phyloP scores from a whole-genome alignment of 2,329 filamentous ascomycete species.

The Kalaharituber pfeilii region DNA sequence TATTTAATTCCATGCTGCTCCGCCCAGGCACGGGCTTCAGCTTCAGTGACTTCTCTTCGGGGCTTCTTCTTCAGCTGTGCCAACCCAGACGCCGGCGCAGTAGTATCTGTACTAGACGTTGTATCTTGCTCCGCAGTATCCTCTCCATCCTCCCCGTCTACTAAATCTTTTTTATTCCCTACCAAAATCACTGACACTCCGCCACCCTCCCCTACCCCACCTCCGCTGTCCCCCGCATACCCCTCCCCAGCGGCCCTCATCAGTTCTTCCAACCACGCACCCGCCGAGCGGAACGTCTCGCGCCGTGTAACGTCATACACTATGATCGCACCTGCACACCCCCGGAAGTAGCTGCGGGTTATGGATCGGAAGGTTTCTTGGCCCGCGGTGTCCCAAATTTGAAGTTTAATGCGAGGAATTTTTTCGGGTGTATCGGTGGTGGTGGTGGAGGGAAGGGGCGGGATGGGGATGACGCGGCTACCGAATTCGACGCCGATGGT shows the following conservation, averaged over 20 bases:
- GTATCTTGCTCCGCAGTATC: constrained; percentile 24
- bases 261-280: constrained; percentile 84
- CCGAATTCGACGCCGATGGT: constrained; percentile 56
- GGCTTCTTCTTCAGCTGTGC: constrained; percentile 31
- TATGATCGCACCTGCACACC: constrained; percentile 57
- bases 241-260: constrained; percentile 77
- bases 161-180: constrained; percentile 84
- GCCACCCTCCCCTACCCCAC: neutral
- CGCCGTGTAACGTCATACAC: constrained; percentile 88
- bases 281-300: constrained; percentile 71
- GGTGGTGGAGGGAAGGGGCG: constrained; percentile 35
- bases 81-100: constrained; percentile 14
- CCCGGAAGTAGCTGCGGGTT: constrained; percentile 67
- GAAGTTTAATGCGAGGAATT: constrained; percentile 29
- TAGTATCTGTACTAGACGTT: neutral
- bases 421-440: constrained; percentile 23
- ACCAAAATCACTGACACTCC: constrained; percentile 90
- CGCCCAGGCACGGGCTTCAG: constrained; percentile 86
- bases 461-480: constrained; percentile 46
- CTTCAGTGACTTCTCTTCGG: constrained; percentile 58
- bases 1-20: constrained; percentile 66
- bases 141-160: constrained; percentile 33
- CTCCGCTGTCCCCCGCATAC: neutral
- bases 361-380: constrained; percentile 56
- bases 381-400: constrained; percentile 52